These are phyloP conservation scores for Penicillium antarcticum DNA, from an alignment of 495 filamentous ascomycete genomes.

Conservation along the genomic window DNA sequence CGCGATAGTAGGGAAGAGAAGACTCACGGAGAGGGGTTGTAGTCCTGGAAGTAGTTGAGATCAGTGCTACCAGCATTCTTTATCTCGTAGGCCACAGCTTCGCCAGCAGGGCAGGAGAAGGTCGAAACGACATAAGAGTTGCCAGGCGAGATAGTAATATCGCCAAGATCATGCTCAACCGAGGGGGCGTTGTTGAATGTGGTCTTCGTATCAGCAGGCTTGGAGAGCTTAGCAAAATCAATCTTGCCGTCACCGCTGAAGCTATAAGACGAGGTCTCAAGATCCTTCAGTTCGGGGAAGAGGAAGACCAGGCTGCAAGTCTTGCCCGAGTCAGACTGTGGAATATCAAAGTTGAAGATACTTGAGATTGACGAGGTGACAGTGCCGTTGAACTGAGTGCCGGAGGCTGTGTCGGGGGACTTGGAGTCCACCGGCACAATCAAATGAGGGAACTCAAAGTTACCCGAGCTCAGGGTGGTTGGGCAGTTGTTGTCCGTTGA, in stretches of 20 bases:
- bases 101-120: slow-evolving; percentile 54
- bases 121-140: slow-evolving; percentile 53
- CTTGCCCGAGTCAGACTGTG: slow-evolving; percentile 46
- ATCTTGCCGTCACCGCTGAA: slow-evolving; percentile 57
- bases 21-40: too few relatives aligned
- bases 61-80: slow-evolving; percentile 28
- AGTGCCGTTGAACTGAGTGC: slow-evolving; percentile 53
- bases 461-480: slow-evolving; percentile 43
- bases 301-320: slow-evolving; percentile 66
- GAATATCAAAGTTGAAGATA: slow-evolving; percentile 73
- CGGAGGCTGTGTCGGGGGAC: slow-evolving; percentile 47
- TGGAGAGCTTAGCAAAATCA: slow-evolving; percentile 46
- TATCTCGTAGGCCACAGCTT: slow-evolving; percentile 49
- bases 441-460: slow-evolving; percentile 63
- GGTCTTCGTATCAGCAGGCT: slow-evolving; percentile 38
- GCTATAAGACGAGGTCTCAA: slow-evolving; percentile 54
- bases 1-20: too few relatives aligned
- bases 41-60: too few relatives aligned
- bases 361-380: slow-evolving; percentile 53
- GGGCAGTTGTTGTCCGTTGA: slow-evolving; percentile 39
- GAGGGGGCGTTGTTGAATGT: slow-evolving; percentile 50
- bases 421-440: slow-evolving; percentile 62
- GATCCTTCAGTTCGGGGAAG: slow-evolving; percentile 51
- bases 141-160: slow-evolving; percentile 48
- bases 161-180: slow-evolving; percentile 42